Conservation (phyloP, 306 rosid species). For the Trifolium fragiferum region DNA sequence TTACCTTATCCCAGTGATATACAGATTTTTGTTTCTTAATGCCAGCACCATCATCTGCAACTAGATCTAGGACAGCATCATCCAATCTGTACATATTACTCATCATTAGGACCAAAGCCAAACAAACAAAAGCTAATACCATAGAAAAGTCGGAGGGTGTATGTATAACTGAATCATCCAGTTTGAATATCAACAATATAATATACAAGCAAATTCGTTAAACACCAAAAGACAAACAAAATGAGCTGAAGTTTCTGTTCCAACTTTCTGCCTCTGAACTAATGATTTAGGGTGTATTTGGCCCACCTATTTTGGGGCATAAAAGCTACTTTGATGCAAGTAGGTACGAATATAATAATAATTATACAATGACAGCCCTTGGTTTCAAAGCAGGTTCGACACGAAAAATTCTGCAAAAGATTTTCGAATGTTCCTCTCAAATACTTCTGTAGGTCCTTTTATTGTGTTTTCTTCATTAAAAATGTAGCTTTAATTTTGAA, state of each 20-base stretch:
- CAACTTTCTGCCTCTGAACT: conserved; percentile 16
- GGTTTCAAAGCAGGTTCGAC: neutral
- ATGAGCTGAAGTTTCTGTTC: conserved; percentile 21
- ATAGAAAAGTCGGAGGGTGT: neutral
- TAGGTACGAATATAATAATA: neutral
- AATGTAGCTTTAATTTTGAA: neutral
- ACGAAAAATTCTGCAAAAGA: neutral
- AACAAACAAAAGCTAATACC: conserved; percentile 1
- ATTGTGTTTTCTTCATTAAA: neutral
- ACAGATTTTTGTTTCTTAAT: conserved; percentile 84
- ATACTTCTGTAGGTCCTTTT: neutral
- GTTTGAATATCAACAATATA: conserved; percentile 15
- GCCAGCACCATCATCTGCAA: conserved; percentile 83
- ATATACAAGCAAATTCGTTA: conserved; percentile 25
- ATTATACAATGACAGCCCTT: neutral
- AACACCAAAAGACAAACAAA: conserved; percentile 21
- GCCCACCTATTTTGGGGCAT: neutral
- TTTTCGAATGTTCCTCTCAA: neutral
- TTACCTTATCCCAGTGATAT: conserved; percentile 95
- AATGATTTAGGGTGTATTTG: neutral
- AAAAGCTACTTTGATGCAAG: neutral
- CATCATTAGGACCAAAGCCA: conserved; percentile 41
- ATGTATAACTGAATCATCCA: conserved; percentile 31
- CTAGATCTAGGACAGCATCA: conserved; percentile 84
- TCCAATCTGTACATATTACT: conserved; percentile 67